These are phyloP conservation scores for Lippia alba DNA, from an alignment of 305 asterid species.

Conservation along the genomic window DNA sequence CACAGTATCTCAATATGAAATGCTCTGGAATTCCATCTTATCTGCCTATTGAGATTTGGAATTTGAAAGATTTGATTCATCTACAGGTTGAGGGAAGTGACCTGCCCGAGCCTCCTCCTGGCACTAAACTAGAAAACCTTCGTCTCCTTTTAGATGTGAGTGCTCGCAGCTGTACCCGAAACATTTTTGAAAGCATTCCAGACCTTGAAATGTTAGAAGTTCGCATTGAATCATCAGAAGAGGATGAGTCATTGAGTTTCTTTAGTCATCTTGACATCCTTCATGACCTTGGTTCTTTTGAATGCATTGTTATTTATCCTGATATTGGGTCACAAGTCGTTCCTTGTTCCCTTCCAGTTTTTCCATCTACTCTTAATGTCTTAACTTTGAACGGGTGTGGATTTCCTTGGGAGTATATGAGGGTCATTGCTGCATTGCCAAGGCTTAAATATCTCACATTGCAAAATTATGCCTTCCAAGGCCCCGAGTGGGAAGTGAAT, in stretches of 20 bases:
- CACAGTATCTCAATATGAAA: background rate
- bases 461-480: background rate
- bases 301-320: background rate
- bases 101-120: background rate
- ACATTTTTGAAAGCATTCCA: background rate
- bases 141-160: slow-evolving; percentile 13
- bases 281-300: background rate
- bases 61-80: too few species aligned
- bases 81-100: background rate
- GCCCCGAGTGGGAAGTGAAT: background rate
- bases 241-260: background rate
- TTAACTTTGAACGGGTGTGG: too few species aligned
- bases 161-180: background rate
- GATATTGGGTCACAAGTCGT: too few species aligned
- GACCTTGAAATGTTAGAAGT: background rate
- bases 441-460: background rate
- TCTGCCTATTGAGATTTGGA: background rate
- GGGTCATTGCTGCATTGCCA: background rate
- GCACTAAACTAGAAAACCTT: background rate
- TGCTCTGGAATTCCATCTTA: background rate
- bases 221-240: background rate
- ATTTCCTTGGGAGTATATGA: background rate
- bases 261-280: background rate
- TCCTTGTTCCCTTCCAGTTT: too few species aligned
- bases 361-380: too few species aligned